Evolutionary conservation across 116 monocot genomes (phyloP).

Genomic region (Cymodocea nodosa): DNA sequence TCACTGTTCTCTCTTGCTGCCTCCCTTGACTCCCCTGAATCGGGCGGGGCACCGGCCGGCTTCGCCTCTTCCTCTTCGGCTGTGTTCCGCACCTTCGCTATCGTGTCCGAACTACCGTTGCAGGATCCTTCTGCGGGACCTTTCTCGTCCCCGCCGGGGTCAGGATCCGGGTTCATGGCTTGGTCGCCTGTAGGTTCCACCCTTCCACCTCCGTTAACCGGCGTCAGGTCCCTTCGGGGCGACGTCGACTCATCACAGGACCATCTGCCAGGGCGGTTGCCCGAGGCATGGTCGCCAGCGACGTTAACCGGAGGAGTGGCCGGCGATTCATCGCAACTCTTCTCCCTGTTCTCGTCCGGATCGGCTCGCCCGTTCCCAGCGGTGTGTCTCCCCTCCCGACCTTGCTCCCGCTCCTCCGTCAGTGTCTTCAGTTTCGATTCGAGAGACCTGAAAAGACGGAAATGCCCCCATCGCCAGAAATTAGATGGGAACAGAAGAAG

Average conservation of each 20-base stretch:
- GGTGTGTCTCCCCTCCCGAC: background rate
- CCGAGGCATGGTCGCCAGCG: background rate
- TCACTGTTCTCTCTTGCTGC: constrained; percentile 45
- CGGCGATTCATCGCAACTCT: background rate
- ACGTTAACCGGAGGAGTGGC: background rate
- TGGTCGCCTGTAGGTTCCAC: background rate
- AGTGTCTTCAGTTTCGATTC: constrained; percentile 40
- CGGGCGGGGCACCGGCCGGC: constrained; percentile 11
- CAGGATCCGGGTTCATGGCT: constrained; percentile 5
- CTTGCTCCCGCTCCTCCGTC: constrained; percentile 50
- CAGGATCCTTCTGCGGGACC: constrained; percentile 19
- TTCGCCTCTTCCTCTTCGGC: background rate
- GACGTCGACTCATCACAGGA: constrained; percentile 45
- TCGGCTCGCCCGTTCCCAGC: constrained; percentile 14
- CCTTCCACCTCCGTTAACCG: background rate
- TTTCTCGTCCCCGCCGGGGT: constrained; percentile 6
- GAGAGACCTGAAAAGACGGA: constrained; percentile 30
- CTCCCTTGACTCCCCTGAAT: constrained; percentile 28
- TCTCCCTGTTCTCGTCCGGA: constrained; percentile 14
- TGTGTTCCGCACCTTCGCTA: constrained; percentile 9
- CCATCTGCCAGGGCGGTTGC: constrained; percentile 8
- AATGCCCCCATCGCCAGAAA: background rate
- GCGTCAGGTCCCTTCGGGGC: constrained; percentile 9
- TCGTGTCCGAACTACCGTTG: constrained; percentile 40
- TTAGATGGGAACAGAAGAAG: background rate